Base-by-base conservation (phyloP, 441 rosid genomes). In the Jatropha podagrica region DNA sequence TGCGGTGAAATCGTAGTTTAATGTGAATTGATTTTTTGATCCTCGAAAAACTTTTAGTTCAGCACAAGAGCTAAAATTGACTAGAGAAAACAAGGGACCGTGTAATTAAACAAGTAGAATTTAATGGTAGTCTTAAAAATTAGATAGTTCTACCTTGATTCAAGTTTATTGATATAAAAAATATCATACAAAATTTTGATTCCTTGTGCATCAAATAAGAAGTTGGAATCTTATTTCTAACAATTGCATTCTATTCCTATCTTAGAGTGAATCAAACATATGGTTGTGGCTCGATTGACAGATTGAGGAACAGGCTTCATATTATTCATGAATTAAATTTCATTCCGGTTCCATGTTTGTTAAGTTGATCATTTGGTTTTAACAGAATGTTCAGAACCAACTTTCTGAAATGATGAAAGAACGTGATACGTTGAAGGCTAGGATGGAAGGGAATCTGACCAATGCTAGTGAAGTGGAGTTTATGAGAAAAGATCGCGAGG, bases 381-480 rank as follows among this genome's bases (percentile, higher is more conserved):
- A 20, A 72, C 82, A 88, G 88, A 77, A 79, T 59, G 76, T 88
- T 52, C 69, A 56, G 74, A 75, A 51, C 72, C 82, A 81, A 77
- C 83, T 85, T 72, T 69, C 48, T 10, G 14, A 20, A 14, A 56
- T 81, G 60, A 83, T 68, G 44, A 68, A 49, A 68, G 88, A 87
- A 82, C 86, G 81, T 77, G 84, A 84, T 68, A 65, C 59, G 54
- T 77, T 84, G 79, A 61, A 61, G 68, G 52, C 77, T 75, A 84
- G 76, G 65, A 69, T 78, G 46, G 82, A 85, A 75, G 84, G 59
- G 78, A 75, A 70, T 54, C 79, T 74, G 59, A 82, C 74, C 42
- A 37, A 70, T 48, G 69, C 52, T 7, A 51, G 54, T 72, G 81
- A 81, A 67, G 54, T 59, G 49, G 88, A 83, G 63, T 42, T 40